These are phyloP conservation scores for Candida anutae DNA, from an alignment of 1,139 yeast genomes.

Conservation along the genomic window DNA sequence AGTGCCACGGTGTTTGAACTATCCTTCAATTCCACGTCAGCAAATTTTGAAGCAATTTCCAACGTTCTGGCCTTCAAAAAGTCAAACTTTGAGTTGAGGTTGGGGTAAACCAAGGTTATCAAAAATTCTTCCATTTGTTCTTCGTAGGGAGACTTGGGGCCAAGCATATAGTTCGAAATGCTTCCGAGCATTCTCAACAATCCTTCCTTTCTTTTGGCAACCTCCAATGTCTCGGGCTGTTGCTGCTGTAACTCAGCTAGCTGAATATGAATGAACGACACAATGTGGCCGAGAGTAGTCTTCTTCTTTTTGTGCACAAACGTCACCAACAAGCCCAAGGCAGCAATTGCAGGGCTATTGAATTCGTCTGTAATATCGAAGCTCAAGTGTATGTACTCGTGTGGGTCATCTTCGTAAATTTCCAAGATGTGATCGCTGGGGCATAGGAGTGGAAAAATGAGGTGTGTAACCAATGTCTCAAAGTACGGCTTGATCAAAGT, in stretches of 20 bases:
- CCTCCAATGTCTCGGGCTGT: slow-evolving; percentile 40
- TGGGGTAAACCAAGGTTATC: slow-evolving; percentile 60
- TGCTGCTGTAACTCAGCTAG: slow-evolving; percentile 34
- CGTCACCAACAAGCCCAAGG: slow-evolving; percentile 54
- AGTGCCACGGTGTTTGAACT: slow-evolving; percentile 43
- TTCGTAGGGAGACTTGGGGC: slow-evolving; percentile 50
- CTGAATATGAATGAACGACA: slow-evolving; percentile 57
- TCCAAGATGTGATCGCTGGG: slow-evolving; percentile 68
- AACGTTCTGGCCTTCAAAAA: slow-evolving; percentile 81
- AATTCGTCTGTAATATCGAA: slow-evolving; percentile 60
- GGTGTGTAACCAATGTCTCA: slow-evolving; percentile 56
- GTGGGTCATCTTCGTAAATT: slow-evolving; percentile 81
- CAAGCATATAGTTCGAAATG: slow-evolving; percentile 51
- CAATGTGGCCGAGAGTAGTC: slow-evolving; percentile 52
- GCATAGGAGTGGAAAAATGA: slow-evolving; percentile 71
- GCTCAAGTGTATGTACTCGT: slow-evolving; percentile 77
- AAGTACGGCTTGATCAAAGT: slow-evolving; percentile 61
- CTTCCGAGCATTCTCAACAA: slow-evolving; percentile 71
- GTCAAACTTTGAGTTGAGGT: slow-evolving; percentile 55
- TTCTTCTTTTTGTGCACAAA: slow-evolving; percentile 61
- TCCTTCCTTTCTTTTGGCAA: slow-evolving; percentile 74
- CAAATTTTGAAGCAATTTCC: slow-evolving; percentile 64
- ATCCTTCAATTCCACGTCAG: slow-evolving; percentile 52
- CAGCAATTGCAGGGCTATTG: slow-evolving; percentile 62
- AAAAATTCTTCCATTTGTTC: slow-evolving; percentile 67